phyloP scores from a whole-genome alignment of 768 basidiomycete genomes.

The Rhodotorula graminis region DNA sequence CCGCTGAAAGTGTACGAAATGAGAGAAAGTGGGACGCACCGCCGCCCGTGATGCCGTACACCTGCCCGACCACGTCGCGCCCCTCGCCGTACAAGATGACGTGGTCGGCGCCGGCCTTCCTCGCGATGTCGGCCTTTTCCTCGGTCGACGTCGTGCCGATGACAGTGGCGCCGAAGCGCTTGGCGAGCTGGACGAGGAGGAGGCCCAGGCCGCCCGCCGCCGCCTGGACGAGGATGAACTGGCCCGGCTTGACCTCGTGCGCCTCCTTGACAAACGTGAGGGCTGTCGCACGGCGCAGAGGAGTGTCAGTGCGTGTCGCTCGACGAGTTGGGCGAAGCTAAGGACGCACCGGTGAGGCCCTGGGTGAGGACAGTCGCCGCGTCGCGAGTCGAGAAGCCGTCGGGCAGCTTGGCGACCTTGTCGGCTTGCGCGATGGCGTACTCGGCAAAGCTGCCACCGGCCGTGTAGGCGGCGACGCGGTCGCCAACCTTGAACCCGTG shows the following conservation, averaged over 20 bases:
- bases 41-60: conserved; percentile 45
- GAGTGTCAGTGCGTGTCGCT: too few relatives aligned
- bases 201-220: conserved; percentile 80
- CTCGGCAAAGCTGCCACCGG: conserved; percentile 57
- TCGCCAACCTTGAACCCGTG: conserved; percentile 64
- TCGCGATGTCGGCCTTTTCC: conserved; percentile 78
- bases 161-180: conserved; percentile 71
- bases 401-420: conserved; percentile 63
- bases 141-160: conserved; percentile 86
- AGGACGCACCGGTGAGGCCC: conserved; percentile 57
- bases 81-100: conserved; percentile 73
- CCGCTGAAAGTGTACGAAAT: background rate
- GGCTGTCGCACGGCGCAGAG: background rate
- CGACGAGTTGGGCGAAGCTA: too few relatives aligned
- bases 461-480: conserved; percentile 56
- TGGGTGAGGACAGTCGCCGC: conserved; percentile 70
- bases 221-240: conserved; percentile 61
- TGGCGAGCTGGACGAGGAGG: conserved; percentile 53
- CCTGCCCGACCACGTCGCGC: conserved; percentile 59
- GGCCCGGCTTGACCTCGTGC: conserved; percentile 64
- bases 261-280: conserved; percentile 75
- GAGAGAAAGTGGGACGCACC: background rate
- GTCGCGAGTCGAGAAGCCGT: conserved; percentile 43
- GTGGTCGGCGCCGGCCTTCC: conserved; percentile 72
- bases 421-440: conserved; percentile 64